Evolutionary conservation across 495 filamentous ascomycete species (phyloP).

Genomic region (Eremomyces bilateralis): DNA sequence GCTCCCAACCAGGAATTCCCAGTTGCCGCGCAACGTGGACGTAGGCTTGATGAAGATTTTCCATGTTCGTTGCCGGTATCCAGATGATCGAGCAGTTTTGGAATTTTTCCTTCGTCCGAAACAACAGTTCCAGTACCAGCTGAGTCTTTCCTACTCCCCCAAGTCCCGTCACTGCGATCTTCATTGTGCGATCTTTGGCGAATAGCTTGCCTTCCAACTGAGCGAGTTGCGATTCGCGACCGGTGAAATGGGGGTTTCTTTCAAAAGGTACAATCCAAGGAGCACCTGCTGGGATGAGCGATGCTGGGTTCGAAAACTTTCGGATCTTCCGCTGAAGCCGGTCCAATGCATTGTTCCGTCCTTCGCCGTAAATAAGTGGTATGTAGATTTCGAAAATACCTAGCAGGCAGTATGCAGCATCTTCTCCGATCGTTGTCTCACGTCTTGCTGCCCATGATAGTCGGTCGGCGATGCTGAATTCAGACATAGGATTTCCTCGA

Average conservation of each 20-base stretch:
- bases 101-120: conserved; percentile 17
- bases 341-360: too few relatives aligned
- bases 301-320: too few relatives aligned
- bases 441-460: too few relatives aligned
- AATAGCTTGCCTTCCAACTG: background rate
- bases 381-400: too few relatives aligned
- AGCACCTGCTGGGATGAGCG: too few relatives aligned
- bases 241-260: background rate
- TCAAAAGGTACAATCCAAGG: background rate
- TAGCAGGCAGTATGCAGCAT: too few relatives aligned
- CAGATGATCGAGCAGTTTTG: conserved; percentile 28
- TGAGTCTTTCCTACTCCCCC: conserved; percentile 32
- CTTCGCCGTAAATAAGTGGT: too few relatives aligned
- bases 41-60: conserved; percentile 27
- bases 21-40: conserved; percentile 16
- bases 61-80: conserved; percentile 22
- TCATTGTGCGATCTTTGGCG: background rate
- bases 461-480: too few relatives aligned
- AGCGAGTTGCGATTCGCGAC: background rate
- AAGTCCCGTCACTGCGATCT: conserved; percentile 21
- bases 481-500: too few relatives aligned
- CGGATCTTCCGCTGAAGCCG: too few relatives aligned
- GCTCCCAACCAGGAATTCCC: conserved; percentile 9
- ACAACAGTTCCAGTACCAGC: conserved; percentile 25
- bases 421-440: too few relatives aligned